phyloP scores from a whole-genome alignment of 805 yeast species.

The Cyberlindnera sargentensis region DNA sequence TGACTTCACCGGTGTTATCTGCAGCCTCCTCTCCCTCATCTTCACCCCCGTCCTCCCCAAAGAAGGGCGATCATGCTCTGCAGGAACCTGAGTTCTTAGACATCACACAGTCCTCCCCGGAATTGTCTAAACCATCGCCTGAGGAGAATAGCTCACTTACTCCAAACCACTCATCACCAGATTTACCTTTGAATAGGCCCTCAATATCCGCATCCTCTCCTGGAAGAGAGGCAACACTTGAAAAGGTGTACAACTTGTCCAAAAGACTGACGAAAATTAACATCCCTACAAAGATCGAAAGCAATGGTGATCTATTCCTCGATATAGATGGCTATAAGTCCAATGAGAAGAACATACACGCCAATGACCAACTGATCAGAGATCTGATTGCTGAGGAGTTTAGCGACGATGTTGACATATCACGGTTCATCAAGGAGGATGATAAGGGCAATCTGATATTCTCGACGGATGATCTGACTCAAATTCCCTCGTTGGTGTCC shows the following conservation, averaged over 20 bases:
- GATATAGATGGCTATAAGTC: constrained; percentile 97
- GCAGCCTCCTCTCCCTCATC: constrained; percentile 16
- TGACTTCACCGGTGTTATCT: constrained; percentile 29
- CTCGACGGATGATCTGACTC: constrained; percentile 24
- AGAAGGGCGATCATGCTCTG: constrained; percentile 8
- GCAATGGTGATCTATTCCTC: constrained; percentile 81
- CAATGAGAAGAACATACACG: constrained; percentile 66
- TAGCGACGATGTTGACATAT: constrained; percentile 42
- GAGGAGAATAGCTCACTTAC: not conserved
- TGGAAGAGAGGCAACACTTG: constrained; percentile 38
- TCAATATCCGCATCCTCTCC: constrained; percentile 7
- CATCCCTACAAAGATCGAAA: constrained; percentile 82
- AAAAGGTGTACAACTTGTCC: constrained; percentile 56
- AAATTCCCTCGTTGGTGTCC: constrained; percentile 2
- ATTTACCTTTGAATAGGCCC: not conserved
- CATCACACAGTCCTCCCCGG: constrained; percentile 25
- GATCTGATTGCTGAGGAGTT: constrained; percentile 74
- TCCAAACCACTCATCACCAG: not conserved
- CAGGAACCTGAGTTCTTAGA: constrained; percentile 48
- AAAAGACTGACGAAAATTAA: constrained; percentile 59
- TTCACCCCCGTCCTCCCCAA: constrained; percentile 22
- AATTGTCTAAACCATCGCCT: constrained; percentile 2
- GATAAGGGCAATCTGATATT: constrained; percentile 59
- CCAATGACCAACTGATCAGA: constrained; percentile 68
- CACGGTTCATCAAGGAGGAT: constrained; percentile 47